These are phyloP conservation scores for Eustoma russellianum DNA, from an alignment of 257 asterid genomes.

Conservation along the genomic window DNA sequence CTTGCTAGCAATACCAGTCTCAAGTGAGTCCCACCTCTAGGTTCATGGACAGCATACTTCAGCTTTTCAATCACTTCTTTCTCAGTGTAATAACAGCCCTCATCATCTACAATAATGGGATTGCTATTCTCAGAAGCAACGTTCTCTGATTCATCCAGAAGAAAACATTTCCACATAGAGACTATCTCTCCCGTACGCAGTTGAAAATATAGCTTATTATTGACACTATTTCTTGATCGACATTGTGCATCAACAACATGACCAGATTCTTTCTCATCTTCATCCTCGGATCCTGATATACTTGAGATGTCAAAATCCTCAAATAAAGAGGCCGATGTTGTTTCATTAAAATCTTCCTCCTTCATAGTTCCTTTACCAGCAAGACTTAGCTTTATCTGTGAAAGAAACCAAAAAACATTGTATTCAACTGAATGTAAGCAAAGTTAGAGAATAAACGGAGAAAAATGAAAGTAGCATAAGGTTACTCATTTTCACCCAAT, in stretches of 20 bases:
- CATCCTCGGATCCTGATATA: conserved; percentile 91
- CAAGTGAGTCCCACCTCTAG: conserved; percentile 53
- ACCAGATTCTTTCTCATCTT: conserved; percentile 50
- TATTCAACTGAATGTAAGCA: not conserved
- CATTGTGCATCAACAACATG: conserved; percentile 18
- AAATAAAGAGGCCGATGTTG: conserved; percentile 43
- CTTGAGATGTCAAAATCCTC: conserved; percentile 82
- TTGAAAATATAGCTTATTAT: conserved; percentile 48
- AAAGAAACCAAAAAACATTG: not conserved
- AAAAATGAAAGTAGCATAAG: not conserved
- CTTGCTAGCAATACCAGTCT: conserved; percentile 83
- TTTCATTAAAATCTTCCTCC: conserved; percentile 86
- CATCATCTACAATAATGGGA: conserved; percentile 26
- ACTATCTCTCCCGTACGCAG: conserved; percentile 63
- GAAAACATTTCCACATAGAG: conserved; percentile 62
- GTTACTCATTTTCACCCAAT: not conserved
- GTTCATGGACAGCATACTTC: conserved; percentile 52
- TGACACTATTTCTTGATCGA: conserved; percentile 33
- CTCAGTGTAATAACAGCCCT: conserved; percentile 33
- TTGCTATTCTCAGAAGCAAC: conserved; percentile 45
- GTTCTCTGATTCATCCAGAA: conserved; percentile 51
- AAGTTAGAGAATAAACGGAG: not conserved
- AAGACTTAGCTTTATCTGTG: conserved; percentile 78
- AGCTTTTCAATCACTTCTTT: conserved; percentile 57
- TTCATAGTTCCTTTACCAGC: conserved; percentile 67